Evolutionary conservation across 108 stramenopile species (phyloP).

Genomic region (Skeletonema tropicum): DNA sequence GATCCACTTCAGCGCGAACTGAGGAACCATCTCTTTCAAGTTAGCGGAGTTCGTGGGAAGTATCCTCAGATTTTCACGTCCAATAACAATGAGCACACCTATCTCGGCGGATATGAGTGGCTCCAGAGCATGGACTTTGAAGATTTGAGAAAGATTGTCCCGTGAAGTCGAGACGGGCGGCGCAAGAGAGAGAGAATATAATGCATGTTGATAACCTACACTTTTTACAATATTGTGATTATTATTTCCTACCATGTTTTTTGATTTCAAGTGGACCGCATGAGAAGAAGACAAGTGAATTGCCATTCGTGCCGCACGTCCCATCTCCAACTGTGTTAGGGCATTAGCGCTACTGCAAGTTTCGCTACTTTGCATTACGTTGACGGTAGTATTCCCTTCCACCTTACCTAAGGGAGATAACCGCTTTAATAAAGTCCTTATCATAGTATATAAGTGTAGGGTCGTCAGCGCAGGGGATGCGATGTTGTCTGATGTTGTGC

Average conservation of each 20-base stretch:
- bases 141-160: conserved; percentile 12
- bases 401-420: too few species aligned
- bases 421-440: too few species aligned
- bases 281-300: too few species aligned
- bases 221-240: background rate
- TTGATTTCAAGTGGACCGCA: too few species aligned
- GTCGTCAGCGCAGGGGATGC: too few species aligned
- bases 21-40: conserved; percentile 33
- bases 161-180: background rate
- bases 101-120: conserved; percentile 46
- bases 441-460: too few species aligned
- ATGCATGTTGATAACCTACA: background rate
- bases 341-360: too few species aligned
- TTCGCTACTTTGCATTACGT: too few species aligned
- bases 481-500: too few species aligned
- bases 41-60: conserved; percentile 42
- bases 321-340: too few species aligned
- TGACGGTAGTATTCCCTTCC: too few species aligned
- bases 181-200: background rate
- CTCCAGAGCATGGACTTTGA: conserved; percentile 6
- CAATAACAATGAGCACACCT: background rate
- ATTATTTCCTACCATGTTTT: conserved; percentile 6
- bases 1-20: conserved; percentile 31
- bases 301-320: too few species aligned
- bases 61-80: conserved; percentile 51